Base-by-base conservation (phyloP, 371 early-diverging fungal species). In the Batrachochytrium dendrobatidis region DNA sequence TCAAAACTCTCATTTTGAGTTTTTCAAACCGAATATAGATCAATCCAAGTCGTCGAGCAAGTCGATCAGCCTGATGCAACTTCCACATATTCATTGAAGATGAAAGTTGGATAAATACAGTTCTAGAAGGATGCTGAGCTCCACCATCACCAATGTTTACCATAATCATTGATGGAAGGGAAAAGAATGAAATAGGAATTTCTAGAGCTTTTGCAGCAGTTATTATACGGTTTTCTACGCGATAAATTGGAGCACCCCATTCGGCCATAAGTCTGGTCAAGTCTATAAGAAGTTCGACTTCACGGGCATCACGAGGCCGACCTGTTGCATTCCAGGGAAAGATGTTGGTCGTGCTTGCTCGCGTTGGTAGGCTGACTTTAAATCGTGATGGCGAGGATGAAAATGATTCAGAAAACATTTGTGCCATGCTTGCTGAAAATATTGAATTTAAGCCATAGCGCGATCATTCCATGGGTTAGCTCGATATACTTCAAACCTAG, bases 241-340 rank as follows among this genome's bases (percentile, higher is more conserved):
- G 44, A 30, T 63, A 63, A 18, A 63, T 30, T n/a, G 64, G 64
- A 22, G 64, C 64, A 3, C 64, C 64, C 39, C 39, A 39, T n/a
- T 39, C 15, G n/a, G n/a, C 39, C 39, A 39, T 39, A n/a, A n/a
- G 15, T n/a, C 39, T 12, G n/a, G 39, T n/a, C 15, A 39, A n/a
- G 15, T 39, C 15, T 12, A 39, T 39, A 39, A 39, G 39, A 12
- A 39, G n/a, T 15, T 39, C 39, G n/a, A 39, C 39, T n/a, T 39
- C 39, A n/a, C 39, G 39, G n/a, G 39, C n/a, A 39, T 39, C 39
- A n/a, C 39, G 39, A 39, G n/a, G 39, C 39, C n/a, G 12, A n/a
- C 39, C 39, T 39, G 39, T n/a, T n/a, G 39, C 39, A 12, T 12
- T 39, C 39, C 39, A 39, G 15, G 39, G 39, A 12, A 39, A 15